Conservation (phyloP, 192 early-diverging fungal genomes). For the Phycomyces nitens region DNA sequence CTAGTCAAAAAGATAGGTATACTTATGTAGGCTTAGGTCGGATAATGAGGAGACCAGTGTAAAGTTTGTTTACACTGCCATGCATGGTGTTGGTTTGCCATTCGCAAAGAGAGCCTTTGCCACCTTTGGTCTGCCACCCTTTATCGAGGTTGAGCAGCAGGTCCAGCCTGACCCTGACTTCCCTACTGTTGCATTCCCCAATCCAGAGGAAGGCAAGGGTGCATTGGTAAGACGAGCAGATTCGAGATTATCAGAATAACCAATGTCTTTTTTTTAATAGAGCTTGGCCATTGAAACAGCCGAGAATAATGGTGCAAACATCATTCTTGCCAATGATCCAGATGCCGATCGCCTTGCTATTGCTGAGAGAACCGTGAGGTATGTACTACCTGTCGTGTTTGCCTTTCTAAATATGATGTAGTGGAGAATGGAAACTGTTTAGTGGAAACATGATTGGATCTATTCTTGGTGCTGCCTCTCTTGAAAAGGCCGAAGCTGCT, state of each 20-base stretch:
- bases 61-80: constrained; percentile 86
- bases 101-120: constrained; percentile 70
- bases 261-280: constrained; percentile 12
- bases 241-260: not conserved
- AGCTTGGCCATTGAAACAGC: constrained; percentile 69
- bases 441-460: constrained; percentile 90
- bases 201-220: constrained; percentile 88
- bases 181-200: constrained; percentile 83
- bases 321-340: constrained; percentile 93
- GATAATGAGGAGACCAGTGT: constrained; percentile 44
- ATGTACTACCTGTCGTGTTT: not conserved
- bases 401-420: not conserved
- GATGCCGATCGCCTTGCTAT: constrained; percentile 91
- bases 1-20: not conserved
- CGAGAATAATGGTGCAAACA: constrained; percentile 41
- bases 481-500: constrained; percentile 47
- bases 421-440: constrained; percentile 75
- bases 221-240: constrained; percentile 64
- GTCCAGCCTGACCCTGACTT: constrained; percentile 84
- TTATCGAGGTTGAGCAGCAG: constrained; percentile 65
- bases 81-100: constrained; percentile 90
- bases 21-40: constrained; percentile 27
- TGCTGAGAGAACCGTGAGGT: constrained; percentile 59
- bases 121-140: constrained; percentile 65
- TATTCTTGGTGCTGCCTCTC: constrained; percentile 66